Evolutionary conservation across 805 yeast genomes (phyloP).

Genomic region (Jamesozyma gamospora): DNA sequence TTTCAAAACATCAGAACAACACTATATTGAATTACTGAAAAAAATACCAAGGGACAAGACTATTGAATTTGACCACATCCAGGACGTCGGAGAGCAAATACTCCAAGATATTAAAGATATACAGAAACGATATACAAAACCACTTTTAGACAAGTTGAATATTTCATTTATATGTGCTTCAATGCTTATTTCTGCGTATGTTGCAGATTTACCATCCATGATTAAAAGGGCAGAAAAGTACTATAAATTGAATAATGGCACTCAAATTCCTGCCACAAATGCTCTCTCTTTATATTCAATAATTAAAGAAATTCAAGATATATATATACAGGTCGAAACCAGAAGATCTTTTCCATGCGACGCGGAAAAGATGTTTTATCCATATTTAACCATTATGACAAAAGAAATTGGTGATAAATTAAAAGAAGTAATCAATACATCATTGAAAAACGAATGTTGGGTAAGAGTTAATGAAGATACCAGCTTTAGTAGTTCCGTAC

Average conservation of each 20-base stretch:
- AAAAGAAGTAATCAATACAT: background rate
- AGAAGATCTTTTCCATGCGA: conserved; percentile 39
- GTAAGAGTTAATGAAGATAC: conserved; percentile 40
- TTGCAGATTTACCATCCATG: conserved; percentile 44
- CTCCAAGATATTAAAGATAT: conserved; percentile 39
- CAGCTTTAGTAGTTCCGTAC: conserved; percentile 48
- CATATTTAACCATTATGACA: conserved; percentile 35
- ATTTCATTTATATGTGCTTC: conserved; percentile 42
- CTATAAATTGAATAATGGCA: conserved; percentile 11
- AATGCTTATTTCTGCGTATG: conserved; percentile 42
- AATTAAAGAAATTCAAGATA: conserved; percentile 42
- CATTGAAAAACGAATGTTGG: conserved; percentile 45
- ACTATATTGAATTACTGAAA: conserved; percentile 35
- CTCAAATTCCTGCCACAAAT: conserved; percentile 40
- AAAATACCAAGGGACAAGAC: conserved; percentile 51
- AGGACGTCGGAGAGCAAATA: conserved; percentile 46
- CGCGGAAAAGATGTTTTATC: conserved; percentile 47
- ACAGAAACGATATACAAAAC: conserved; percentile 50
- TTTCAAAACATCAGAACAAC: conserved; percentile 33
- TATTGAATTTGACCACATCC: conserved; percentile 44
- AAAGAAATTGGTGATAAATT: conserved; percentile 27
- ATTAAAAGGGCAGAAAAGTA: conserved; percentile 40
- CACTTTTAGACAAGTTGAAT: conserved; percentile 48
- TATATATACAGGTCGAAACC: conserved; percentile 40
- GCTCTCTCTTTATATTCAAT: conserved; percentile 47